Evolutionary conservation across 1,139 yeast genomes (phyloP).

Genomic region (Protomyces inundatus): DNA sequence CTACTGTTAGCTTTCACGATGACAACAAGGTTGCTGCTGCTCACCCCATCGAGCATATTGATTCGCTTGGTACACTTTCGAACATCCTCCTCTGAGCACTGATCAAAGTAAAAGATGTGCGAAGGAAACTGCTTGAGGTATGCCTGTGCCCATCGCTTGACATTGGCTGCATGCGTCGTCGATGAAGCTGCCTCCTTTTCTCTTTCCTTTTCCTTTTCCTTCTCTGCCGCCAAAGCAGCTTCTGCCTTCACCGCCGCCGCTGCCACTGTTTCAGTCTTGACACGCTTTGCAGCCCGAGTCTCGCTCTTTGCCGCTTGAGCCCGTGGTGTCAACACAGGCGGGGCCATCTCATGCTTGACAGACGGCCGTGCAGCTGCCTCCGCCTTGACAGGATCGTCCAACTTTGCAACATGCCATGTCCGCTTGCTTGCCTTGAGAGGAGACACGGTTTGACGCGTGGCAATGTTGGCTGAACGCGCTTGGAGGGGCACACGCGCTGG

Average conservation of each 20-base stretch:
- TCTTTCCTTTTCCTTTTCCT: no score
- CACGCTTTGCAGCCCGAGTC: background rate
- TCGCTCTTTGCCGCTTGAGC: background rate
- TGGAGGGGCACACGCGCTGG: background rate
- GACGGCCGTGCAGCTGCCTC: background rate
- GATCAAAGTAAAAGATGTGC: constrained; percentile 74
- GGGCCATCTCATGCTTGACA: background rate
- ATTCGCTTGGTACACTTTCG: constrained; percentile 37
- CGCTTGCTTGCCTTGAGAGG: background rate
- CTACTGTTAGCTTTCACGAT: constrained; percentile 32
- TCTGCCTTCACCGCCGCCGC: background rate
- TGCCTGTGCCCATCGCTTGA: constrained; percentile 60
- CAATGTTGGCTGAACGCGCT: background rate
- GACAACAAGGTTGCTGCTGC: constrained; percentile 9
- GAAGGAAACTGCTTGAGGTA: constrained; percentile 76
- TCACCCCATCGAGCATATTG: constrained; percentile 38
- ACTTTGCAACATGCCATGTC: background rate
- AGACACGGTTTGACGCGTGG: background rate
- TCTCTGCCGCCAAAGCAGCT: background rate
- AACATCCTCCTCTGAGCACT: constrained; percentile 49
- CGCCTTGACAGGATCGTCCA: background rate
- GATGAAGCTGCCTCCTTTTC: background rate
- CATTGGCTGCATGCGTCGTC: background rate
- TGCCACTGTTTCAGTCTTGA: background rate
- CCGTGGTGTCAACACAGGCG: no score